A percentile compares a stretch with the other conserved stretches of the same genome.
phyloP scores from a whole-genome alignment of 2,329 filamentous ascomycete species.

The Hymenoscyphus salicellus region DNA sequence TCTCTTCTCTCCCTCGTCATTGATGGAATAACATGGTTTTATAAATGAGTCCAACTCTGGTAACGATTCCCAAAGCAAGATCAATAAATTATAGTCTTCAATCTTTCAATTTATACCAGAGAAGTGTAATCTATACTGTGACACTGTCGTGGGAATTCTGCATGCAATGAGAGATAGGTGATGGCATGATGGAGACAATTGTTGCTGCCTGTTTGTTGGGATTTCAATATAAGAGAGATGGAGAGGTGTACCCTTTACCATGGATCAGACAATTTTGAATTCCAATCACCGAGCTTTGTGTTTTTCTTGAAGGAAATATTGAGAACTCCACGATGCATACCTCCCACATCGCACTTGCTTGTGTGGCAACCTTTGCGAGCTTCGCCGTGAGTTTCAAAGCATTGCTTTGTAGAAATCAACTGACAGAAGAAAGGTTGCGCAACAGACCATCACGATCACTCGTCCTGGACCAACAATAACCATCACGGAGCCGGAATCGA shows the following conservation, averaged over 20 bases:
- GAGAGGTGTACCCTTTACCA: background rate
- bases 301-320: background rate
- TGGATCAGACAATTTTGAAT: background rate
- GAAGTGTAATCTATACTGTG: too few species aligned
- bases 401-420: background rate
- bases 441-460: slow-evolving; percentile 6
- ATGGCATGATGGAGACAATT: background rate
- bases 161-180: background rate
- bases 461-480: slow-evolving; percentile 1
- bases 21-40: background rate
- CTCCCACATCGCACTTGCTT: slow-evolving; percentile 5
- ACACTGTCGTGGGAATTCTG: background rate
- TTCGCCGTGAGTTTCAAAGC: background rate
- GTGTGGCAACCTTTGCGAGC: background rate
- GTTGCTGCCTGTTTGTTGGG: slow-evolving; percentile 4
- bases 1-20: background rate
- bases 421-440: background rate
- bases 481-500: background rate
- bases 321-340: background rate
- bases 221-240: slow-evolving; percentile 6
- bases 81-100: too few species aligned
- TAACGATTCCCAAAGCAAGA: background rate
- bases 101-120: background rate
- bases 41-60: background rate
- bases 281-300: background rate